Percentiles rank a stretch among this genome's conserved stretches.
phyloP scores from a whole-genome alignment of 2,329 filamentous ascomycete genomes.

The Zymoseptoria pseudotritici region DNA sequence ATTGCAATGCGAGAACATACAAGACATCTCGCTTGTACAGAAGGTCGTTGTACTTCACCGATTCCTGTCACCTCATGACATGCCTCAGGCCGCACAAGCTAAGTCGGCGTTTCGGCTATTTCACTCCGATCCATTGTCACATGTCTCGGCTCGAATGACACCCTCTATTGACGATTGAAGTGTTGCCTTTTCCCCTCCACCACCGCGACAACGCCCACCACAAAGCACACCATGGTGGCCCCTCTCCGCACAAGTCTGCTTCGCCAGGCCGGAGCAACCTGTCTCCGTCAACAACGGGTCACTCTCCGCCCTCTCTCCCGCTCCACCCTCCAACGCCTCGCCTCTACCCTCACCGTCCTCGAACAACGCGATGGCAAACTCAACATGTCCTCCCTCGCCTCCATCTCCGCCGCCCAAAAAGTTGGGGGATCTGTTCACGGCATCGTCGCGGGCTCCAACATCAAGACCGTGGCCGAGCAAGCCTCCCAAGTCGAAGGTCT shows the following conservation, averaged over 20 bases:
- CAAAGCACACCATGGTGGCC: constrained; percentile 10
- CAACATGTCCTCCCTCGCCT: constrained; percentile 49
- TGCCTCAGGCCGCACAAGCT: not conserved
- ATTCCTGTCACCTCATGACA: not conserved
- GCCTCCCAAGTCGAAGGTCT: constrained; percentile 83
- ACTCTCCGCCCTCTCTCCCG: constrained; percentile 37
- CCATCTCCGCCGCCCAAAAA: constrained; percentile 18
- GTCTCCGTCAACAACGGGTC: constrained; percentile 25
- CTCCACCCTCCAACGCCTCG: constrained; percentile 56
- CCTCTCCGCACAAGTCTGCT: constrained; percentile 19
- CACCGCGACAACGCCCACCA: not conserved
- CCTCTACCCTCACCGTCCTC: constrained; percentile 83
- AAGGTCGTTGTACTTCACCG: not conserved
- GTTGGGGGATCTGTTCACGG: constrained; percentile 72
- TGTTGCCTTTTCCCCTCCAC: not conserved
- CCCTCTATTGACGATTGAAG: not conserved
- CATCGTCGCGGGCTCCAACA: constrained; percentile 75
- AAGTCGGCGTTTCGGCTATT: not conserved
- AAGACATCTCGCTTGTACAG: not conserved
- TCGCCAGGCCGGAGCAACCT: constrained; percentile 22
- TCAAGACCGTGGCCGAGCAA: constrained; percentile 69
- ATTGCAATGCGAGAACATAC: not conserved
- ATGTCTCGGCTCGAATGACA: not conserved
- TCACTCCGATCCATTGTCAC: not conserved
- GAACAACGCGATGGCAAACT: constrained; percentile 90